Base-by-base conservation (phyloP, 805 yeast species). In the Saccharomycopsis microspora region DNA sequence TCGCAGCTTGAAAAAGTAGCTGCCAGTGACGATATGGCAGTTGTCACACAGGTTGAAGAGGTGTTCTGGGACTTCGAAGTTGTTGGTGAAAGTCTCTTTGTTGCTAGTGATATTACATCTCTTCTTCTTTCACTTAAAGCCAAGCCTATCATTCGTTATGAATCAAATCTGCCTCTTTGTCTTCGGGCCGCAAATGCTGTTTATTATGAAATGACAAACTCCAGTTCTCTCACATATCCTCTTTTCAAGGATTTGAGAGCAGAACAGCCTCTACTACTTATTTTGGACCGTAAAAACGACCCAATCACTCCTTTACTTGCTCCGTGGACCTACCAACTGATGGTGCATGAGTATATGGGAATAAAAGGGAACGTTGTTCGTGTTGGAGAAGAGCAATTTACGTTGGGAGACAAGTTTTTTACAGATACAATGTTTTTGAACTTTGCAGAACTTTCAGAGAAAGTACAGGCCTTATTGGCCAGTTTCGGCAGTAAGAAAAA, bases 311-410 rank as follows among this genome's bases (percentile, higher is more conserved):
- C 99, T 1, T 70, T 93, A 32, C 66, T 93, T 43, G 77, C 82
- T 38, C 98, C 97, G 2, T 93, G 99, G 99, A 89, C 98, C 1
- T 93, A 87, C 64, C 97, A 90, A 60, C 85, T 96, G 2, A 90
- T 93, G 97, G 86, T 93, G 11, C 95, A 90, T 61, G 97, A 94
- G 61, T 72, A 88, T 28, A 68, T 93, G 32, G 95, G 90, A 2
- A 85, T 93, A 50, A 67, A 71, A 34, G 82, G 87, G 59, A 90
- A 93, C 56, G 75, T 89, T 2, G 95, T 87, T 3, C 82, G 78
- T 55, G 62, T 89, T 35, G 68, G 80, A 0, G 37, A n/a, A 29
- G 44, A 43, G 8, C 42, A 38, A 37, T 52, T 42, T 42, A 64
- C 74, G n/a, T 85, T 80, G 39, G 82, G 78, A 51, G 99, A 93